These are phyloP conservation scores for Zygosaccharomyces kombuchaensis DNA, from an alignment of 805 yeast species.

Conservation along the genomic window DNA sequence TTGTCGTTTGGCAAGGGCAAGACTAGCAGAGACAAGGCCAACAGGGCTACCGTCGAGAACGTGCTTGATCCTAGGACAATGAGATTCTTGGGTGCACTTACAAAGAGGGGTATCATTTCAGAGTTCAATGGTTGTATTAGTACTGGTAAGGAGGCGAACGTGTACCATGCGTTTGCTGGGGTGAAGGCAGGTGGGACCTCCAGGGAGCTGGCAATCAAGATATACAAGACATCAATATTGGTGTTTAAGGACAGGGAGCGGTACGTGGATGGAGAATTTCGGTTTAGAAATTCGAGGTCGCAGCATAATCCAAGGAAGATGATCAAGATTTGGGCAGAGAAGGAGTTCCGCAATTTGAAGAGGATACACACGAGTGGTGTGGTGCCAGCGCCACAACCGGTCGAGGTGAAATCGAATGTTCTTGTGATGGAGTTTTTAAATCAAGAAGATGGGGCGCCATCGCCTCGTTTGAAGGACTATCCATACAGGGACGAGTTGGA, in stretches of 20 bases:
- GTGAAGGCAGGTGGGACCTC: conserved; percentile 18
- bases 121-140: conserved; percentile 89
- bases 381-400: conserved; percentile 91
- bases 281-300: conserved; percentile 80
- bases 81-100: conserved; percentile 72
- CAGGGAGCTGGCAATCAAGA: conserved; percentile 80
- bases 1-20: conserved; percentile 52
- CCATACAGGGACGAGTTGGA: conserved; percentile 65
- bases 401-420: conserved; percentile 84
- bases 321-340: conserved; percentile 98
- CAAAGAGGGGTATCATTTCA: conserved; percentile 77
- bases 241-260: conserved; percentile 97
- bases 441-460: conserved; percentile 77
- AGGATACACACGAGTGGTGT: conserved; percentile 66
- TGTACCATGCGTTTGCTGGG: conserved; percentile 69
- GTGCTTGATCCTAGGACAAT: conserved; percentile 94
- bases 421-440: conserved; percentile 87
- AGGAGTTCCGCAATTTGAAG: conserved; percentile 89
- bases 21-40: conserved; percentile 73
- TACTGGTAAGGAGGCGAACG: conserved; percentile 99
- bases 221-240: conserved; percentile 90
- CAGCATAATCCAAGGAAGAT: conserved; percentile 93
- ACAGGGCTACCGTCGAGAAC: conserved; percentile 95
- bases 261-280: conserved; percentile 91
- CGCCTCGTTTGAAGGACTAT: conserved; percentile 86